Evolutionary conservation across 2,329 filamentous ascomycete genomes (phyloP).

Genomic region (Xylaria digitata): DNA sequence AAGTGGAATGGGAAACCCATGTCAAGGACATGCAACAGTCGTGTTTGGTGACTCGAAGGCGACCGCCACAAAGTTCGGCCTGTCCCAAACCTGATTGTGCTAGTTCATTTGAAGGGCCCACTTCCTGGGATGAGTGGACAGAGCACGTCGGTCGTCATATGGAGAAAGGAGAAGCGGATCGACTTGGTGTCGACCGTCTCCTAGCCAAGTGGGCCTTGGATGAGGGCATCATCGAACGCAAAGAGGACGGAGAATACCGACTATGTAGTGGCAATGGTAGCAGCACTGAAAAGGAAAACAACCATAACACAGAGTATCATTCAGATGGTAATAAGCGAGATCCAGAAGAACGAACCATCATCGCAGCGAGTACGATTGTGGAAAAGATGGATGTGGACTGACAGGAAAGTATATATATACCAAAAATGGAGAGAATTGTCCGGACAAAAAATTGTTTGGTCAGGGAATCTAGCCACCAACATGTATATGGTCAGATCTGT

Average conservation of each 20-base stretch:
- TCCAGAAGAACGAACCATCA: slow-evolving; percentile 50
- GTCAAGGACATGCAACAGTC: slow-evolving; percentile 77
- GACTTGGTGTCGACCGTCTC: slow-evolving; percentile 67
- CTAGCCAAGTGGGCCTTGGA: slow-evolving; percentile 72
- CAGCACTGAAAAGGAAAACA: slow-evolving; percentile 46
- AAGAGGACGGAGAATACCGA: slow-evolving; percentile 66
- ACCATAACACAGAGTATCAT: slow-evolving; percentile 45
- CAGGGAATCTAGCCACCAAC: neutral
- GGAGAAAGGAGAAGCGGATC: slow-evolving; percentile 74
- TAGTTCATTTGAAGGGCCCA: slow-evolving; percentile 74
- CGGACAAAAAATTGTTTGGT: slow-evolving; percentile 5
- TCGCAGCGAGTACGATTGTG: slow-evolving; percentile 51
- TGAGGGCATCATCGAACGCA: slow-evolving; percentile 70
- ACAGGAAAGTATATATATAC: slow-evolving; percentile 36
- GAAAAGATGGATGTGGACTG: slow-evolving; percentile 53
- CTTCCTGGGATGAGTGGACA: slow-evolving; percentile 89
- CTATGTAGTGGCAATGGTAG: slow-evolving; percentile 59
- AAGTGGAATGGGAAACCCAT: slow-evolving; percentile 71
- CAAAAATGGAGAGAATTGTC: slow-evolving; percentile 1
- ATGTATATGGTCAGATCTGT: slow-evolving; percentile 5
- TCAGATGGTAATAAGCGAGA: slow-evolving; percentile 49
- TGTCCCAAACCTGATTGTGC: slow-evolving; percentile 79
- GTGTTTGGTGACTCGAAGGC: slow-evolving; percentile 77
- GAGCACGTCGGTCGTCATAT: slow-evolving; percentile 93
- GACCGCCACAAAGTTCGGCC: slow-evolving; percentile 76